Base-by-base conservation (phyloP, 768 basidiomycete species). In the Lactifluus hygrophoroides region DNA sequence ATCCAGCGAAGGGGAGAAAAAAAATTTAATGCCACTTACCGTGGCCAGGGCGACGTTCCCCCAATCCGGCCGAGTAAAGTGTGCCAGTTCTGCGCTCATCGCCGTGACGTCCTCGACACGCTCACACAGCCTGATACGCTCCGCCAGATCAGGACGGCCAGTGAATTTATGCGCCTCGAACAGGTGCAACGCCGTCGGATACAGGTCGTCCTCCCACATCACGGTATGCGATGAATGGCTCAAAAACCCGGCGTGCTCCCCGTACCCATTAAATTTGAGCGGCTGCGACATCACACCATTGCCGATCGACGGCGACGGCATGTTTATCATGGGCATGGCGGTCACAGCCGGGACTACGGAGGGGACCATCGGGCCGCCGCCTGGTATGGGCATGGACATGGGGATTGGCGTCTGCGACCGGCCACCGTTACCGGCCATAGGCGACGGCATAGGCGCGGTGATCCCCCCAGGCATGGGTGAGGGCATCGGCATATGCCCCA, bases 121-220 rank as follows among this genome's bases (percentile, higher is more conserved):
- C n/a, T 65, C 66, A 58, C 72, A 72, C 13, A 59, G 65, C 52
- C 86, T 75, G 56, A 90, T 84, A 28, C 65, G 64, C 55, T 87
- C 82, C 11, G 82, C 81, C 17, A 86, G 64, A 0, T 79, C 69
- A 0, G 79, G 80, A 3, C 74, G 72, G 21, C 73, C 68, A 2
- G 75, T 65, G 68, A 82, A 91, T 68, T 86, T 86, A 66, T 86
- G 73, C 9, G 88, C 87, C 69, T 91, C 87, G 54, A 82, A 78
- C n/a, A 91, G 75, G 63, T 91, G 89, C 64, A 83, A 69, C 10
- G 85, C 89, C 2, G 82, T 85, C 2, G 86, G 86, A 64, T 84
- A 92, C 42, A 70, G 69, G 53, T 72, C 73, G 32, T 80, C 75
- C 35, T 75, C 68, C 68, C 82, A 84, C 53, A 82, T 54, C 21